Base-by-base conservation (phyloP, 768 basidiomycete species). In the Stropharia rugosoannulata region DNA sequence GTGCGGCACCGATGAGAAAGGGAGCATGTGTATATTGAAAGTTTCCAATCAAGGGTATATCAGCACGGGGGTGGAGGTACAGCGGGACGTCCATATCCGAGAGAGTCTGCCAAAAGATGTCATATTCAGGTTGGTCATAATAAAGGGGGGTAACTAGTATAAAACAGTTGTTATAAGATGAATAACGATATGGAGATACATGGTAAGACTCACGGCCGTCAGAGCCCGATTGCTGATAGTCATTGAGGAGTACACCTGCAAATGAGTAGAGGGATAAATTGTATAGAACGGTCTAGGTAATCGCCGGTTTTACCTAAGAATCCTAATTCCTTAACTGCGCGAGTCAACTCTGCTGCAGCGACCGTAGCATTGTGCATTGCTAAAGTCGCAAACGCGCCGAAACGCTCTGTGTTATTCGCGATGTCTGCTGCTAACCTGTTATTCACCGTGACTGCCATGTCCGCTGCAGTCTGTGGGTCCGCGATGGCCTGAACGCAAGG, bases 311-410 rank as follows among this genome's bases (percentile, higher is more conserved):
- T 38, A 69, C 73, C 76, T 15, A 76, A 55, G 29, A 77, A 73
- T 12, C 77, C 77, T 1, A 78, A 68, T 40, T 77, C 70, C 6
- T 65, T 59, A 3, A 78, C 72, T 0, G 75, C 51, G 29, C 76
- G 73, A 5, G 69, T 69, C n/a, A 79, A 62, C 45, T 79, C 76
- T 16, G 67, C 62, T 5, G 70, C 73, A 3, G 76, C 77, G 19
- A 61, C 62, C 1, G 72, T 70, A 13, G 76, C 74, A 51, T 79
- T 73, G 44, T 78, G 75, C 77, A 79, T 79, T 3, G 76, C 64
- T 5, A 79, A 53, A 4, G 76, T 61, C 7, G 75, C 77, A 56
- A 78, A 78, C 4, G 62, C 76, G 7, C 75, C 75, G 41, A 79
- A 78, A 3, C 76, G 67, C 18, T 63, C 63, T 0, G 75, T 75